Conservation (phyloP, 768 basidiomycete genomes). For the Mycena galericulata region DNA sequence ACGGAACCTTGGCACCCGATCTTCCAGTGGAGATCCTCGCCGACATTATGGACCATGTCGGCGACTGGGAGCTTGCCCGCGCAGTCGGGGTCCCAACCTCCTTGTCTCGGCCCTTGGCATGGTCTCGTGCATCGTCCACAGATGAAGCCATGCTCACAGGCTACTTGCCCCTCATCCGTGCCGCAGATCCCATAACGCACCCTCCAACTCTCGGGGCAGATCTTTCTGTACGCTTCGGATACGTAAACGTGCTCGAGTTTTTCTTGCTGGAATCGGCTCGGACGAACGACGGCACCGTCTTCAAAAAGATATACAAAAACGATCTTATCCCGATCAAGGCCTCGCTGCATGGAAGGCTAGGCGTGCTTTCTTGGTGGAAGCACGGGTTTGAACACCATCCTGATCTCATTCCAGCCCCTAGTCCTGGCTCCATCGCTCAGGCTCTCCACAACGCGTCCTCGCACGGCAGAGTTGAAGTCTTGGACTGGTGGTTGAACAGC, state of each 20-base stretch:
- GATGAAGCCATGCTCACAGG: constrained; percentile 82
- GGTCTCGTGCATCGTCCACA: constrained; percentile 75
- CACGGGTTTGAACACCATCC: constrained; percentile 70
- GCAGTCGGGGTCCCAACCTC: constrained; percentile 82
- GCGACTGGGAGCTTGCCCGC: constrained; percentile 87
- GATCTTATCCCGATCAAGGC: constrained; percentile 84
- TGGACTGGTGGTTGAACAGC: constrained; percentile 87
- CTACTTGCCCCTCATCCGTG: constrained; percentile 68
- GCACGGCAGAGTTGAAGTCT: constrained; percentile 71
- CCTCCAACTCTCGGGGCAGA: constrained; percentile 80
- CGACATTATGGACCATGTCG: constrained; percentile 81
- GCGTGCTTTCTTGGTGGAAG: constrained; percentile 88
- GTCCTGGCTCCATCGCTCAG: constrained; percentile 67
- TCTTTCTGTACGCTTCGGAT: constrained; percentile 77
- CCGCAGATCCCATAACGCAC: constrained; percentile 64
- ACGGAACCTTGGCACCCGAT: constrained; percentile 60
- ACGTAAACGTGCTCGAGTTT: constrained; percentile 81
- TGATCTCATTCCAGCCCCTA: constrained; percentile 68
- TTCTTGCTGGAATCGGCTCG: constrained; percentile 63
- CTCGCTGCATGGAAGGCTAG: constrained; percentile 76
- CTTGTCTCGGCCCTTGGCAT: constrained; percentile 72
- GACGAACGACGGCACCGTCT: constrained; percentile 64
- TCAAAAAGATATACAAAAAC: constrained; percentile 71
- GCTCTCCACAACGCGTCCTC: constrained; percentile 85
- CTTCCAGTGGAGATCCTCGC: constrained; percentile 83